Conservation (phyloP, 1,284 basidiomycete genomes). For the Paramarasmius palmivorus region DNA sequence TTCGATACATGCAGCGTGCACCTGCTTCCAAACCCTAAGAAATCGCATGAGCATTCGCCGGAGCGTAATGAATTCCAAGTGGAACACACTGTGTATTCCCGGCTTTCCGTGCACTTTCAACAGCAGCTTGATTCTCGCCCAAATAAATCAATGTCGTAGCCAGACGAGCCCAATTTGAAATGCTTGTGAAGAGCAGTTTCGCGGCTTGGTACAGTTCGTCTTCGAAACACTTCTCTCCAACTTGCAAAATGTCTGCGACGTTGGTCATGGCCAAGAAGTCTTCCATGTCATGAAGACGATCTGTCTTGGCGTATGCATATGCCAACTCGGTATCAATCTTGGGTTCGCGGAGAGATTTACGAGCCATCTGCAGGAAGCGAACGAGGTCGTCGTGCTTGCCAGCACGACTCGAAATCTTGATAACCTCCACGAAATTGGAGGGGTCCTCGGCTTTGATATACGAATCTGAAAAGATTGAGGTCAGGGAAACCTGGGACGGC, state of each 20-base stretch:
- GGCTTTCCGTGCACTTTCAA: constrained; percentile 97
- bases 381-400: constrained; percentile 99
- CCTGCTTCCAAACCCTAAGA: constrained; percentile 97
- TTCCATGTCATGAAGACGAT: constrained; percentile 98
- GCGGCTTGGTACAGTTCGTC: constrained; percentile 98
- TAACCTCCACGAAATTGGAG: constrained; percentile 93
- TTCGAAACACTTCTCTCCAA: constrained; percentile 99
- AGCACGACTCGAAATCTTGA: constrained; percentile 94
- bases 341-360: constrained; percentile 95
- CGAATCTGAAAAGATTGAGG: constrained; percentile 64
- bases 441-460: constrained; percentile 99
- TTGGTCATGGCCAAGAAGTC: constrained; percentile 99
- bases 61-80: neutral
- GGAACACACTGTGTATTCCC: constrained; percentile 90
- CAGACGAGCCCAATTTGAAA: constrained; percentile 97
- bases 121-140: constrained; percentile 96
- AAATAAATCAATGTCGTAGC: constrained; percentile 99
- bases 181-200: constrained; percentile 93
- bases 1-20: constrained; percentile 97
- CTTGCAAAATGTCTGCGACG: constrained; percentile 93
- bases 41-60: constrained; percentile 15
- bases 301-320: constrained; percentile 96
- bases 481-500: neutral
- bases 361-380: constrained; percentile 98
- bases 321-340: constrained; percentile 98